Evolutionary conservation across 2,329 filamentous ascomycete genomes (phyloP).

Genomic region (Coniochaeta sp.): DNA sequence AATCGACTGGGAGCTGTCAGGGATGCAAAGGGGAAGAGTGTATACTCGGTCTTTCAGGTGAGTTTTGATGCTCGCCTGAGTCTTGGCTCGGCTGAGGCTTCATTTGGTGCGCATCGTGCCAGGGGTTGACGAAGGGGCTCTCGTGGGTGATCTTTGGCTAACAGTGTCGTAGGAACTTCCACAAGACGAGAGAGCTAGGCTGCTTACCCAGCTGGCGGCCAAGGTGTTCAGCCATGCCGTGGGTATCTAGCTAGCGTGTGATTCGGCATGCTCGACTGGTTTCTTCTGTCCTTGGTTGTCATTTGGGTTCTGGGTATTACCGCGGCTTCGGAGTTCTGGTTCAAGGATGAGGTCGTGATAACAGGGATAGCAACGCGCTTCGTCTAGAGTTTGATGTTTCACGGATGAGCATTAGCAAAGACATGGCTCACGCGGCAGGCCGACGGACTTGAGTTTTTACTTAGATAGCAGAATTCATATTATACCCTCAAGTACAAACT

Average conservation of each 20-base stretch:
- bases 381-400: background rate
- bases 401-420: background rate
- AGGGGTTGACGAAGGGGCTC: background rate
- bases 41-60: slow-evolving; percentile 78
- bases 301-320: background rate
- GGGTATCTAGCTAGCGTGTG: slow-evolving; percentile 31
- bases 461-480: background rate
- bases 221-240: slow-evolving; percentile 81
- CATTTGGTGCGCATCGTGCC: background rate
- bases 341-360: background rate
- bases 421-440: background rate
- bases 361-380: background rate
- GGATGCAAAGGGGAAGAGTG: slow-evolving; percentile 89
- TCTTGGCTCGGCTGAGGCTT: slow-evolving; percentile 1
- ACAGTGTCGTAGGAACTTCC: slow-evolving; percentile 59
- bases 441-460: background rate
- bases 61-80: slow-evolving; percentile 12
- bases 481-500: background rate
- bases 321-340: background rate
- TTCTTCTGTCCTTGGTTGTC: background rate
- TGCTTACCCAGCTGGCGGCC: slow-evolving; percentile 77
- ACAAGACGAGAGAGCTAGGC: slow-evolving; percentile 68
- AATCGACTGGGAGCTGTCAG: slow-evolving; percentile 86
- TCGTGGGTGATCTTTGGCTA: background rate
- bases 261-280: background rate